Percentiles rank a stretch among this genome's conserved stretches.
Evolutionary conservation across 176 grass and related monocot species (phyloP).

Genomic region (Hordeum vulgare): MorexV3_pseudomolecules_assembly NC_058523.1:554803935-554804434

Average conservation of each 20-base stretch:
- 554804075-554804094: neutral
- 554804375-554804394: neutral
- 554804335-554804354: neutral
- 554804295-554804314: neutral
- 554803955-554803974: neutral
- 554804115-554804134: neutral
- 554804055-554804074: neutral
- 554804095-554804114: neutral
- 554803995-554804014: neutral
- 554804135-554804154: neutral
- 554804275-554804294: neutral
- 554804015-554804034: neutral
- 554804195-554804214: neutral
- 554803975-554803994: neutral
- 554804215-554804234: neutral
- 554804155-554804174: neutral
- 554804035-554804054: neutral
- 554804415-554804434: neutral
- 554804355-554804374: neutral
- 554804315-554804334: neutral
- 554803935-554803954: neutral
- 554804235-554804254: neutral
- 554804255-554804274: neutral
- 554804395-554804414: constrained; percentile 6
- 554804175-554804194: neutral